A percentile compares a stretch with the other conserved stretches of the same genome.
Conservation (phyloP, 2,329 filamentous ascomycete genomes). For the Ascochyta lentis region DNA sequence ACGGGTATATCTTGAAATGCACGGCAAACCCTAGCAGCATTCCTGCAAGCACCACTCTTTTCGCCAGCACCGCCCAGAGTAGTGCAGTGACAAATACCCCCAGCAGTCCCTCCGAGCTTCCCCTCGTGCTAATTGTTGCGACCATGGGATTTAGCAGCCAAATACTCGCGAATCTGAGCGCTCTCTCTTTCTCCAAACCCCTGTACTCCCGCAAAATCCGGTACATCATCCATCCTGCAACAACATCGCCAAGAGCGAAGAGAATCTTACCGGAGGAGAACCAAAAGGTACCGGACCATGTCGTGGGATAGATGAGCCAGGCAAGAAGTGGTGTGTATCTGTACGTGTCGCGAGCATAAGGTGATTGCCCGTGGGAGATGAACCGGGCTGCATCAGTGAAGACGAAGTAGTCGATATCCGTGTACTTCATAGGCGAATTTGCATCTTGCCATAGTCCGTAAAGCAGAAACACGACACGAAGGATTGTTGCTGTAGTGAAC, state of each 20-base stretch:
- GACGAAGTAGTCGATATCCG: constrained; percentile 97
- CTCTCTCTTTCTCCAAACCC: constrained; percentile 51
- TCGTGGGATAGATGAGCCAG: constrained; percentile 86
- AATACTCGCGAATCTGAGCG: constrained; percentile 79
- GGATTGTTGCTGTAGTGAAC: constrained; percentile 58
- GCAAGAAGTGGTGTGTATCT: constrained; percentile 94
- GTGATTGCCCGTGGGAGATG: constrained; percentile 70
- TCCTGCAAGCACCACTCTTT: constrained; percentile 70
- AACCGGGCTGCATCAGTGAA: constrained; percentile 94
- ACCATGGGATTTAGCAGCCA: constrained; percentile 99
- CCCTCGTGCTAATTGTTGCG: constrained; percentile 91
- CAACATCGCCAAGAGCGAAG: constrained; percentile 82
- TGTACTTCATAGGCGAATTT: constrained; percentile 92
- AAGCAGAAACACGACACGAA: constrained; percentile 77
- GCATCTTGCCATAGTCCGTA: constrained; percentile 95
- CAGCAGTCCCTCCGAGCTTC: constrained; percentile 89
- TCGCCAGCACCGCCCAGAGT: constrained; percentile 78
- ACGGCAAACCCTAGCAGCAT: constrained; percentile 80
- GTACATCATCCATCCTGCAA: constrained; percentile 81
- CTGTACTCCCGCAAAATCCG: constrained; percentile 56
- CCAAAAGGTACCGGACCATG: constrained; percentile 63
- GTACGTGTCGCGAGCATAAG: constrained; percentile 92
- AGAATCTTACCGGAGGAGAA: constrained; percentile 88
- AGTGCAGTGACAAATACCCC: constrained; percentile 83
- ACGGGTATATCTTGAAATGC: constrained; percentile 99